Evolutionary conservation across 2,329 filamentous ascomycete species (phyloP).

Genomic region (Talaromyces islandicus): DNA sequence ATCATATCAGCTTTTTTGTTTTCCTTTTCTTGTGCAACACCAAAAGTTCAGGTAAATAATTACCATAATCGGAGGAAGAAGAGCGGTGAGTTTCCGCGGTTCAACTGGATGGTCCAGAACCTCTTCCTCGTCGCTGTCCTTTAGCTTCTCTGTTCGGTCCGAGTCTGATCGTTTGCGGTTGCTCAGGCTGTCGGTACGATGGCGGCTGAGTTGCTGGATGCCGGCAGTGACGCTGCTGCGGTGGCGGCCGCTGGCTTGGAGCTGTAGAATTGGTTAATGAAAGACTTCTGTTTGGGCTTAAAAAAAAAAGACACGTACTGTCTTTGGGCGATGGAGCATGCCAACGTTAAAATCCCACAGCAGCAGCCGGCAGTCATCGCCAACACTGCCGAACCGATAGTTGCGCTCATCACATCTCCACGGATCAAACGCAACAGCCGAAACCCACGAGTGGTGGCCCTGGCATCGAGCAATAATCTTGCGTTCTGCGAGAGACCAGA

Average conservation of each 20-base stretch:
- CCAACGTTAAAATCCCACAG: constrained; percentile 97
- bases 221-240: constrained; percentile 29
- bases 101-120: constrained; percentile 74
- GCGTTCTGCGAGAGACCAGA: constrained; percentile 84
- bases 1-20: neutral
- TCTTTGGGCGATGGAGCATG: constrained; percentile 89
- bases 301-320: constrained; percentile 53
- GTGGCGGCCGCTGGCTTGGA: constrained; percentile 32
- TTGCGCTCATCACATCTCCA: constrained; percentile 95
- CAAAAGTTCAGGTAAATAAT: too few relatives aligned
- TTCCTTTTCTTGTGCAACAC: too few relatives aligned
- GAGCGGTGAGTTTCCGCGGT: constrained; percentile 73
- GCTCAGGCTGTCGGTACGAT: constrained; percentile 56
- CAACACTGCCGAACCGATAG: constrained; percentile 93
- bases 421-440: constrained; percentile 86
- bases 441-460: constrained; percentile 94
- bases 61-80: constrained; percentile 86
- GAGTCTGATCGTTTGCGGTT: constrained; percentile 67
- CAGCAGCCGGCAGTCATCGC: constrained; percentile 83
- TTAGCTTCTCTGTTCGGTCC: constrained; percentile 47
- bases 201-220: constrained; percentile 43
- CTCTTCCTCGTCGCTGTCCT: constrained; percentile 48
- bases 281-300: too few relatives aligned
- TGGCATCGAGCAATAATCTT: constrained; percentile 86
- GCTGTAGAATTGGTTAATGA: constrained; percentile 14